These are phyloP conservation scores for Candida manassasensis DNA, from an alignment of 805 yeast genomes.

Conservation along the genomic window DNA sequence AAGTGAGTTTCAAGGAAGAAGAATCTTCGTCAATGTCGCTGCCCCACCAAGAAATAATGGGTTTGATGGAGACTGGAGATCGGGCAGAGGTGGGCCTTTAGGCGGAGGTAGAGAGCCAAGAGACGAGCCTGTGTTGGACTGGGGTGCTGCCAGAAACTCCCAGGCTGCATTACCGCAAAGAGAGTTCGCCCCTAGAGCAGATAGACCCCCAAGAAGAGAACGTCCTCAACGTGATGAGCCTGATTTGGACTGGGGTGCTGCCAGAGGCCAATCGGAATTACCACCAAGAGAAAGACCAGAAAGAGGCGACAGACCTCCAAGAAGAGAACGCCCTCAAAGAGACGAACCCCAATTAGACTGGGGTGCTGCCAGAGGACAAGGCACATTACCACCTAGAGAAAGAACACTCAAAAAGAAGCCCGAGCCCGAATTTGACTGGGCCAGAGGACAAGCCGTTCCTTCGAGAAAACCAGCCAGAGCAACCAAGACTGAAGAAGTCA, in stretches of 20 bases:
- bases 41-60: slow-evolving; percentile 49
- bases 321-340: slow-evolving; percentile 34
- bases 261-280: slow-evolving; percentile 33
- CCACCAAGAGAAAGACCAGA: slow-evolving; percentile 35
- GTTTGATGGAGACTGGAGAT: slow-evolving; percentile 44
- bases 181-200: slow-evolving; percentile 28
- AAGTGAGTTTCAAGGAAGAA: slow-evolving; percentile 44
- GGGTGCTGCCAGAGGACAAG: slow-evolving; percentile 33
- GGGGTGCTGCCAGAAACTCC: slow-evolving; percentile 41
- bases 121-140: slow-evolving; percentile 42
- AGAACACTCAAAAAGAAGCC: slow-evolving; percentile 15
- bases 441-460: slow-evolving; percentile 31
- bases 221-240: slow-evolving; percentile 45
- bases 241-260: slow-evolving; percentile 57
- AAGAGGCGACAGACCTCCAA: slow-evolving; percentile 20
- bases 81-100: slow-evolving; percentile 23
- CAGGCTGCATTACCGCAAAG: slow-evolving; percentile 28
- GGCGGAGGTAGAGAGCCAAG: slow-evolving; percentile 23
- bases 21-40: slow-evolving; percentile 52
- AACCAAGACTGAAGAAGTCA: slow-evolving; percentile 13
- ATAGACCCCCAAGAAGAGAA: slow-evolving; percentile 33
- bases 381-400: slow-evolving; percentile 33
- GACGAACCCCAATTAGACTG: slow-evolving; percentile 40
- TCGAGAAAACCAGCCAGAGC: slow-evolving; percentile 10
- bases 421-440: slow-evolving; percentile 34